Evolutionary conservation across 345 rosid species (phyloP), one percentile per base, ranked within the genome.

Genomic region (Viola odorata): DNA sequence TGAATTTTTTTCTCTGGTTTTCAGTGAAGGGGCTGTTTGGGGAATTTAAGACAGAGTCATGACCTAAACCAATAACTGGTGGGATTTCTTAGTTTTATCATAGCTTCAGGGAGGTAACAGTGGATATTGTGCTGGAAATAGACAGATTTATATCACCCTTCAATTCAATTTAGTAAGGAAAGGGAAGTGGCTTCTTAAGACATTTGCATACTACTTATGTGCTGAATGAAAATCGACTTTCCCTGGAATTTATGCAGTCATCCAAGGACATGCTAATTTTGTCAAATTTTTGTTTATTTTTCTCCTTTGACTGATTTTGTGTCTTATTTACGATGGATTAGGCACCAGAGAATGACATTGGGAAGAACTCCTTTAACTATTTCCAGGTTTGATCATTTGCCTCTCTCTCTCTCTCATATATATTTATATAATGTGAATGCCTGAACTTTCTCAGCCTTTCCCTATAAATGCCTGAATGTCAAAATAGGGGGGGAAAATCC

Each of bases 341-440:
- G 97, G 70, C 90, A 15, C 87, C 95, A 9, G 94, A 89, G 49
- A 89, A 92, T 41, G 97, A 87, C 73, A 82, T 89, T 60, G 97
- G 96, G 64, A 92, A 92, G 78, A 92, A 64, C 75, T 92, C 98
- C 7, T 92, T 77, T 75, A 92, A 92, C 75, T 92, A 89, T 81
- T 84, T 81, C 73, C 98, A 89, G 98, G 98, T 92, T 62, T 65
- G 69, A 64, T 52, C 56, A 52, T 8, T 54, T 12, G 36, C 59
- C 41, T 32, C 17, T 16, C 8, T 10, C 32, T 69, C 16, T 60
- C 2, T n/a, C 57, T 39, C 47, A 2, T 23, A 2, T 23, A 2
- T 23, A 23, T 23, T 23, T 23, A 23, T 23, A 23, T 23, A 1
- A 23, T 23, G 32, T 23, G 32, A 23, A 23, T 23, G 32, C 32